Base-by-base conservation (phyloP, 208 protist species). In the Zelonia costaricensis region DNA sequence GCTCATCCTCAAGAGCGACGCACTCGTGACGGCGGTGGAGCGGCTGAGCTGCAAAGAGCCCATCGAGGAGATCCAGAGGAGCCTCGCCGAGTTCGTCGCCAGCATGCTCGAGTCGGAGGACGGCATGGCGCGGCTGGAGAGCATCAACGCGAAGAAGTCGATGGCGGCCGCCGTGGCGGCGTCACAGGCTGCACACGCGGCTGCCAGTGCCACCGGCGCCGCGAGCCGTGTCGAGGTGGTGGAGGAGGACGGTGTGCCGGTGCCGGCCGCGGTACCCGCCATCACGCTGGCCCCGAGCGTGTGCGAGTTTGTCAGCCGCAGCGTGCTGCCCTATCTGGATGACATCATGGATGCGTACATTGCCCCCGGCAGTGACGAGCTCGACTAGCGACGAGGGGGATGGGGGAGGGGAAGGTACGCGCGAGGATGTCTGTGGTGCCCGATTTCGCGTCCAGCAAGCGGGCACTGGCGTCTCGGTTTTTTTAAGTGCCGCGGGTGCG, bases 261-360 rank as follows among this genome's bases (percentile, higher is more conserved):
- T 54, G 27, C 45, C 45, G 22, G 10, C 77, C 2, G 30, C 40
- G 25, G 33, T 18, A 23, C 27, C 54, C 3, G 16, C 28, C 1
- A 51, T 60, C 12, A 36, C 61, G n/a, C 60, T 88, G 23, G 49
- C 49, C 8, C 43, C 43, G 3, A 56, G 60, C 30, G 69, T 64
- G 38, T 65, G 61, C 43, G 57, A 64, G n/a, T 86, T 89, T 33
- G 22, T 94, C 9, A 55, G 77, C 44, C 52, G 68, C 40, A 83
- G 91, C 42, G 75, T 94, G 33, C 47, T 94, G 46, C 85, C 83
- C 5, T 86, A 85, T 31, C 51, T 94, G 16, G 88, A 94, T 46
- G 88, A 94, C 55, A 71, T 94, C 23, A 47, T 90, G 8, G 85
- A 94, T 33, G 88, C 85, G 10, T 94, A 92, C 55, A 45, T 91